phyloP scores from a whole-genome alignment of 164 flowering plant species.

The Hamamelis virginiana region DNA sequence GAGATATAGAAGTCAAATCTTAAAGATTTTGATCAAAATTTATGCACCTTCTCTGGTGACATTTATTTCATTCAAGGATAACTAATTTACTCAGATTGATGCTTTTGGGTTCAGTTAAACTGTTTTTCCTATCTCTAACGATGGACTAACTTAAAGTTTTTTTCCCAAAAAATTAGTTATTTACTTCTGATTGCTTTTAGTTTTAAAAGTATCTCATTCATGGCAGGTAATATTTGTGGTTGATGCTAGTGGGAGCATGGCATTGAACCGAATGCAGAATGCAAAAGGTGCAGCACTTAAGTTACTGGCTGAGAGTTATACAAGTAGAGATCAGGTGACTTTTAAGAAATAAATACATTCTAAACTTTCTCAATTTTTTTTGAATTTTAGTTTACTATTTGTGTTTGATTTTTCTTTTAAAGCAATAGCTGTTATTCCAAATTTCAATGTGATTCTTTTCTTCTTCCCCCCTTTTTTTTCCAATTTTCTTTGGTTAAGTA shows the following conservation, averaged over 20 bases:
- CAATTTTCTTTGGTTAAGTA: not conserved
- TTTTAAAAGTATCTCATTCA: slow-evolving; percentile 2
- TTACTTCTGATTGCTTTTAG: too few species aligned
- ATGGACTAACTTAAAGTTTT: too few species aligned
- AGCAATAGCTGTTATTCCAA: not conserved
- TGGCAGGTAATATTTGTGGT: slow-evolving; percentile 96
- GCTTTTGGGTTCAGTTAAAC: not conserved
- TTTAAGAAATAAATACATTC: not conserved
- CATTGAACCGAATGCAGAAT: slow-evolving; percentile 96
- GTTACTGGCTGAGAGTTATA: slow-evolving; percentile 92
- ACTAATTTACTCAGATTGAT: not conserved
- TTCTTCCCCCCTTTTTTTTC: not conserved
- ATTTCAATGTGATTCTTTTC: too few species aligned
- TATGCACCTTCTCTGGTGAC: not conserved
- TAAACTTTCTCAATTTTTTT: too few species aligned
- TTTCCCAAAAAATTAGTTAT: too few species aligned
- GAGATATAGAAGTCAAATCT: not conserved
- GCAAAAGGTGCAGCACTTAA: slow-evolving; percentile 99
- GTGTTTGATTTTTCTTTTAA: not conserved
- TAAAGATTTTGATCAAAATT: not conserved
- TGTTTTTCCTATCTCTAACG: not conserved
- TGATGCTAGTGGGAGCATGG: slow-evolving; percentile 99
- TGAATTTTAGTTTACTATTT: not conserved
- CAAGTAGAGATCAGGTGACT: slow-evolving; percentile 95
- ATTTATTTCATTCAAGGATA: not conserved